Evolutionary conservation across 2,329 filamentous ascomycete genomes (phyloP).

Genomic region (Aureobasidium subglaciale): DNA sequence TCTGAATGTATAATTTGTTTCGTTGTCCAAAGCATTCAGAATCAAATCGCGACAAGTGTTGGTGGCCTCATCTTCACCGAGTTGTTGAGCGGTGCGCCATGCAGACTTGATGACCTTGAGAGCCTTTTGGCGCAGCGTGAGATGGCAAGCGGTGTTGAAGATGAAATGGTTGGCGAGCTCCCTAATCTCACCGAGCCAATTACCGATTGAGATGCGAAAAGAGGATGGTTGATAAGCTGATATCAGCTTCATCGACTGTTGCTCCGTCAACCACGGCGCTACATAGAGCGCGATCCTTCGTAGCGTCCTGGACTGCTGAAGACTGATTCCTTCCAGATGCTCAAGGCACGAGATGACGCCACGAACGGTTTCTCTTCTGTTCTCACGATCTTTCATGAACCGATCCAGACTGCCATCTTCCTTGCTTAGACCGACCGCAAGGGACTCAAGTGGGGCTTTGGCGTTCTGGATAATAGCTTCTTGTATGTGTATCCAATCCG

Average conservation of each 20-base stretch:
- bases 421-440: not conserved
- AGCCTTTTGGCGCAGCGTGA: slow-evolving; percentile 2
- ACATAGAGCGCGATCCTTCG: slow-evolving; percentile 3
- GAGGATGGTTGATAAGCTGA: slow-evolving; percentile 13
- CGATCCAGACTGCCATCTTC: slow-evolving; percentile 1
- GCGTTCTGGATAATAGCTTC: slow-evolving; percentile 8
- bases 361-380: not conserved
- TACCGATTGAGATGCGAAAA: slow-evolving; percentile 13
- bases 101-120: slow-evolving; percentile 10
- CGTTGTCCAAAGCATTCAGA: not conserved
- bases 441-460: slow-evolving; percentile 5
- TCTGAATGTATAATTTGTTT: slow-evolving; percentile 10
- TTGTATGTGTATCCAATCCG: slow-evolving; percentile 13
- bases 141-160: not conserved
- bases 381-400: slow-evolving; percentile 7
- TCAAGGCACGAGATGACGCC: not conserved
- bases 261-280: slow-evolving; percentile 8
- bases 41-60: slow-evolving; percentile 4
- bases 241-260: slow-evolving; percentile 9
- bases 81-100: slow-evolving; percentile 5
- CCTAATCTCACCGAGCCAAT: slow-evolving; percentile 13
- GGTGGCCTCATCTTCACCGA: slow-evolving; percentile 10
- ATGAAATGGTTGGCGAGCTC: slow-evolving; percentile 9
- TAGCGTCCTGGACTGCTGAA: slow-evolving; percentile 6
- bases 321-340: slow-evolving; percentile 4